Conservation (phyloP, 148 eudicot genomes). For the Polygonum maritimum region DNA sequence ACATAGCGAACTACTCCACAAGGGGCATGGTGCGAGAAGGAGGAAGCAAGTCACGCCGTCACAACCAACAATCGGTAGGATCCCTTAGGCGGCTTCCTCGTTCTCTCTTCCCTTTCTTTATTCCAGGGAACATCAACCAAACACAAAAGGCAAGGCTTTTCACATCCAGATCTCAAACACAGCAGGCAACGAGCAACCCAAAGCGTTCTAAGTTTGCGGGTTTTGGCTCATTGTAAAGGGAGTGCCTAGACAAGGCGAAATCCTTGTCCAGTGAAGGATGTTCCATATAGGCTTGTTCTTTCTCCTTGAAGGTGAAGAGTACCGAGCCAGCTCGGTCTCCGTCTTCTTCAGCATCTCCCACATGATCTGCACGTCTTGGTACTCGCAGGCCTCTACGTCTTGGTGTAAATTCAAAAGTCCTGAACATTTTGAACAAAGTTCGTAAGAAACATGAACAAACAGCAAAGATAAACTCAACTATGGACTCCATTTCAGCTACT, state of each 20-base stretch:
- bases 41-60: not conserved
- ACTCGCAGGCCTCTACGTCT: conserved; percentile 35
- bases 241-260: conserved; percentile 16
- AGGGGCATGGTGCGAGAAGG: not conserved
- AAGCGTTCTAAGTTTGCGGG: not conserved
- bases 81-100: not conserved
- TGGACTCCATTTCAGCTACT: not conserved
- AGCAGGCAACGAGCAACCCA: not conserved
- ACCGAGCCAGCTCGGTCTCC: conserved; percentile 4
- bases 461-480: too few species aligned
- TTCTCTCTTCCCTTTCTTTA: not conserved
- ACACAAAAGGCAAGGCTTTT: not conserved
- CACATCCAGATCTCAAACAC: not conserved
- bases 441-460: not conserved
- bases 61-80: not conserved
- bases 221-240: not conserved
- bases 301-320: conserved; percentile 15
- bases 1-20: not conserved
- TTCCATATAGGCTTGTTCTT: conserved; percentile 23
- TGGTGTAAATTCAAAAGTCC: conserved; percentile 20
- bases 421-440: conserved; percentile 3
- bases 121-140: not conserved
- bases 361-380: conserved; percentile 36
- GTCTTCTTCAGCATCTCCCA: conserved; percentile 36
- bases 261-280: conserved; percentile 28